Percentiles rank a stretch among this genome's conserved stretches.
These are phyloP conservation scores for Fusarium austroafricanum DNA, from an alignment of 2,329 filamentous ascomycete species.

Conservation along the genomic window DNA sequence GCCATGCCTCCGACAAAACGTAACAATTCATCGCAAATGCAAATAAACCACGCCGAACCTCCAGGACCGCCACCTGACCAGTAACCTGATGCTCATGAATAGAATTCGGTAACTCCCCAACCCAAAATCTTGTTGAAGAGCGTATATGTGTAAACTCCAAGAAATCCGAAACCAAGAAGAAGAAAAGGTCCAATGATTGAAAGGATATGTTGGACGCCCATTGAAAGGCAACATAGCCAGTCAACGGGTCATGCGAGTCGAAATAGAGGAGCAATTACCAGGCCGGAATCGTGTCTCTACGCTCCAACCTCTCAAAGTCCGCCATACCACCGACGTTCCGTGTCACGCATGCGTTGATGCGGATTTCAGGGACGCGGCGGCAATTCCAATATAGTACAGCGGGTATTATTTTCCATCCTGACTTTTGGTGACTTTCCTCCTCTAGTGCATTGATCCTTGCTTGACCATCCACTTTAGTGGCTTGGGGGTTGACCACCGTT, in stretches of 20 bases:
- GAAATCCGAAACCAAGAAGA: conserved; percentile 37
- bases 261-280: conserved; percentile 33
- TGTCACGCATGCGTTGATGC: not conserved
- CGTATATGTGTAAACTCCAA: conserved; percentile 45
- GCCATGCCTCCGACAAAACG: conserved; percentile 6
- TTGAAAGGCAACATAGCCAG: not conserved
- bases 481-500: conserved; percentile 52
- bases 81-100: conserved; percentile 41
- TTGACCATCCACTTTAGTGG: conserved; percentile 44
- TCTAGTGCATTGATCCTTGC: conserved; percentile 39
- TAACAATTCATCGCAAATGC: conserved; percentile 31
- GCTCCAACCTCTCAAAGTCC: conserved; percentile 14
- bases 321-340: not conserved
- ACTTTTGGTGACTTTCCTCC: conserved; percentile 47
- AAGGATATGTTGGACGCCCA: conserved; percentile 2
- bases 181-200: conserved; percentile 22
- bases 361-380: conserved; percentile 12
- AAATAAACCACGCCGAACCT: conserved; percentile 40
- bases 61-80: conserved; percentile 37
- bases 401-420: conserved; percentile 44
- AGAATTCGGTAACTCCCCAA: conserved; percentile 41
- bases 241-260: conserved; percentile 7
- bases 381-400: conserved; percentile 46
- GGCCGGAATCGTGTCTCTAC: conserved; percentile 2
- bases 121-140: conserved; percentile 38